Percentiles rank a stretch among this genome's conserved stretches.
phyloP scores from a whole-genome alignment of 768 basidiomycete genomes.

The Astraeus odoratus region DNA sequence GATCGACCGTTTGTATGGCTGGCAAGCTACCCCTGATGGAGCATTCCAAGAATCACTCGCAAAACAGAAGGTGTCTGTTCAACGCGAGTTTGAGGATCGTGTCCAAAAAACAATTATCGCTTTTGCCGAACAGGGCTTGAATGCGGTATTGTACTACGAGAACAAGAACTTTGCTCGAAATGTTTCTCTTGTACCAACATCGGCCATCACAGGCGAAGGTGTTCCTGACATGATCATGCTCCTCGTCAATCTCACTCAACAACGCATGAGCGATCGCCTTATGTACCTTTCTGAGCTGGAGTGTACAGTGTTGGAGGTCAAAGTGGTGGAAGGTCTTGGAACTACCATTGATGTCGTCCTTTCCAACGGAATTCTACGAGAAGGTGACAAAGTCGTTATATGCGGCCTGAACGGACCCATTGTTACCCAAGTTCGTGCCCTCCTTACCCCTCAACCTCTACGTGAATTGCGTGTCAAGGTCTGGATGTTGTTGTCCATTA shows the following conservation, averaged over 20 bases:
- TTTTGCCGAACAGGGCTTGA: constrained; percentile 97
- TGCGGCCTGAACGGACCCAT: constrained; percentile 98
- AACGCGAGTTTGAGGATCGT: constrained; percentile 90
- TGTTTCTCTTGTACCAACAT: constrained; percentile 95
- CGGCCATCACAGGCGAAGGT: constrained; percentile 97
- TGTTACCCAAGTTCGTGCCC: constrained; percentile 87
- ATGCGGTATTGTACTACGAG: constrained; percentile 92
- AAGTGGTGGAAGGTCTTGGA: constrained; percentile 95
- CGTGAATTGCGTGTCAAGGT: constrained; percentile 96
- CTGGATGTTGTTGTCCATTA: background rate
- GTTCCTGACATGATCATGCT: constrained; percentile 99
- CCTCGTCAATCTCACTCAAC: constrained; percentile 93
- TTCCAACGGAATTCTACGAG: constrained; percentile 86
- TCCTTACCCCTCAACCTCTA: constrained; percentile 93
- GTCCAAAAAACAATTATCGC: constrained; percentile 79
- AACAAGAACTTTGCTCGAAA: constrained; percentile 93
- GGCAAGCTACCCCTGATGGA: constrained; percentile 86
- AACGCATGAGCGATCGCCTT: constrained; percentile 93
- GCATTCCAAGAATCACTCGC: constrained; percentile 88
- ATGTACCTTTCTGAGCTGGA: constrained; percentile 98
- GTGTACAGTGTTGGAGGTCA: constrained; percentile 97
- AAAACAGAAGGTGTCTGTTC: constrained; percentile 70
- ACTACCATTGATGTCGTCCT: constrained; percentile 97
- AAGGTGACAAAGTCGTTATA: constrained; percentile 91
- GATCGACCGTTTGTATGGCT: constrained; percentile 98